Conservation (phyloP, 768 basidiomycete species). For the Guyanaporus albipodus region DNA sequence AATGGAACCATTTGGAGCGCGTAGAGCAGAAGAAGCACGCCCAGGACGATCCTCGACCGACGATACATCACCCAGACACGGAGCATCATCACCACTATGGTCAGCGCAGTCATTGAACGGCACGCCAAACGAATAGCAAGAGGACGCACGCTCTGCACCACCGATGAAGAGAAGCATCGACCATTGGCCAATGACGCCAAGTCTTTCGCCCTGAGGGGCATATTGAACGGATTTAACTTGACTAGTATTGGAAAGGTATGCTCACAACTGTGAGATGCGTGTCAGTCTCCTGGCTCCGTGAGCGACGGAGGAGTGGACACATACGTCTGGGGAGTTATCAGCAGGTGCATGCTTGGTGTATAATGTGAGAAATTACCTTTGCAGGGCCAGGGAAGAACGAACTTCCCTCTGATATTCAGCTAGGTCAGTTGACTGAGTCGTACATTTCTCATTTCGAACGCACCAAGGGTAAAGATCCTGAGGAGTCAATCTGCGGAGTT, state of each 20-base stretch:
- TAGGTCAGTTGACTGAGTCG: not conserved
- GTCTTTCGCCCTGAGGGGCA: too few relatives aligned
- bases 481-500: not conserved
- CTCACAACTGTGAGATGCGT: too few relatives aligned
- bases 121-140: not conserved
- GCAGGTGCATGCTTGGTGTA: not conserved
- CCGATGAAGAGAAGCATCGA: too few relatives aligned
- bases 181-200: too few relatives aligned
- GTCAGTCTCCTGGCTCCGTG: not conserved
- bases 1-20: not conserved
- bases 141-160: too few relatives aligned
- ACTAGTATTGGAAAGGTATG: too few relatives aligned
- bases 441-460: not conserved
- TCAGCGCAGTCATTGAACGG: not conserved
- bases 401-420: constrained; percentile 1
- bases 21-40: constrained; percentile 2
- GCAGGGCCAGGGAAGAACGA: constrained; percentile 5
- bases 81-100: constrained; percentile 12
- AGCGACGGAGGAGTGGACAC: not conserved
- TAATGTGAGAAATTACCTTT: constrained; percentile 1
- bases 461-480: not conserved
- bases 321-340: not conserved
- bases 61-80: constrained; percentile 8
- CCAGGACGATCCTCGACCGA: constrained; percentile 5
- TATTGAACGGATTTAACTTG: too few relatives aligned